Percentiles rank a stretch among this genome's conserved stretches.
Evolutionary conservation across 73 alveolate species (phyloP).

Genomic region (Tetrahymena elliotti): DNA sequence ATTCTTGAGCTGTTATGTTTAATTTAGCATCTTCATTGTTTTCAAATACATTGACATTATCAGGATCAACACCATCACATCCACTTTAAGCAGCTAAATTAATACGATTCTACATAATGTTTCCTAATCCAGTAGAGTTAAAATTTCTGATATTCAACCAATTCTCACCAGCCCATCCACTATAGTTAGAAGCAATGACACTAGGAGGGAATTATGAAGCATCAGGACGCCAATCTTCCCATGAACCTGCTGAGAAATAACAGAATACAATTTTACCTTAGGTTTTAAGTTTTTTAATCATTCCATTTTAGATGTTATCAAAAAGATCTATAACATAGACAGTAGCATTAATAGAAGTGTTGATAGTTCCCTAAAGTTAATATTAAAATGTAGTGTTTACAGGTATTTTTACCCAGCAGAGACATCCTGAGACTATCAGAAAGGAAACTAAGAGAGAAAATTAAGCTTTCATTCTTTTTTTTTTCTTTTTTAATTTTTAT

Average conservation of each 20-base stretch:
- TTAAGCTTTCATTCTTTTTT: not conserved
- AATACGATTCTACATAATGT: not conserved
- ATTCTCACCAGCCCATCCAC: slow-evolving; percentile 7
- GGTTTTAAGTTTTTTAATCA: not conserved
- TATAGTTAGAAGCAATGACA: not conserved
- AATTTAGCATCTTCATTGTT: not conserved
- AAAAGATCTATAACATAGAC: not conserved
- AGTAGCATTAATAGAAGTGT: not conserved
- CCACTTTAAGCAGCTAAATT: not conserved
- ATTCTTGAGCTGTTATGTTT: not conserved
- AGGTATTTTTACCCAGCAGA: not conserved
- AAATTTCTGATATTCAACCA: not conserved
- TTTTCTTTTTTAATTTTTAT: not conserved
- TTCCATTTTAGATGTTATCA: not conserved
- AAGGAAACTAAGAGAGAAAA: not conserved
- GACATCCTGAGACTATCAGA: not conserved
- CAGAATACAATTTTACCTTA: not conserved
- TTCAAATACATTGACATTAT: not conserved
- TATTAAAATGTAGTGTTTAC: not conserved
- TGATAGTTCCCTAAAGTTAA: not conserved
- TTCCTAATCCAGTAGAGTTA: not conserved
- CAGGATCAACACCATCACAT: slow-evolving; percentile 15
- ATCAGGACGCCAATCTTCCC: slow-evolving; percentile 9
- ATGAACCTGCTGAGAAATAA: slow-evolving; percentile 3
- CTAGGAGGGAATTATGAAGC: not conserved